Conservation (phyloP, 2,329 filamentous ascomycete genomes). For the Fusarium verrucosum region DNA sequence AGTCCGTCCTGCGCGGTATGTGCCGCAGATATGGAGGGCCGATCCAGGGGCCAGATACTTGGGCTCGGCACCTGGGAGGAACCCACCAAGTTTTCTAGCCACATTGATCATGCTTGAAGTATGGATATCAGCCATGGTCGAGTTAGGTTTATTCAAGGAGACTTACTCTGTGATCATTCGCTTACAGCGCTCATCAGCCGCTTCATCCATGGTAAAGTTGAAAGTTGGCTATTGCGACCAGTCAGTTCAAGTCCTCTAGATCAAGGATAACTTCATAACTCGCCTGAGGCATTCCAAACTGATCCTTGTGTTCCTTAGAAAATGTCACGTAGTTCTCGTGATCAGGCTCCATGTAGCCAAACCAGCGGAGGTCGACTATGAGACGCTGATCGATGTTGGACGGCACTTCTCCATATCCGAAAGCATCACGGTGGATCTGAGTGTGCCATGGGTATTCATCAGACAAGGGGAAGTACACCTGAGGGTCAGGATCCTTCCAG, state of each 20-base stretch:
- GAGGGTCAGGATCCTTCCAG: neutral
- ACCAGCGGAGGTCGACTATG: constrained; percentile 3
- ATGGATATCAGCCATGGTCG: neutral
- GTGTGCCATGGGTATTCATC: constrained; percentile 11
- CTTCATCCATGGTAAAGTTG: neutral
- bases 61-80: neutral
- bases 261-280: rapidly evolving
- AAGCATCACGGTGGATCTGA: constrained; percentile 5
- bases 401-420: neutral
- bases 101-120: neutral
- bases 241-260: neutral
- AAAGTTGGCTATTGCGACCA: neutral
- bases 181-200: neutral
- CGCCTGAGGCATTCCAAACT: constrained; percentile 9
- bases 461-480: constrained; percentile 3
- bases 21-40: constrained; percentile 4
- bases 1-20: neutral
- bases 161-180: constrained; percentile 1
- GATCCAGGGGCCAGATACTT: constrained; percentile 5
- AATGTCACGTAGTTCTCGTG: neutral
- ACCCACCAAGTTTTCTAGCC: neutral
- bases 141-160: neutral
- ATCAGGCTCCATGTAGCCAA: constrained; percentile 8
- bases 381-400: constrained; percentile 3
- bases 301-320: neutral